Evolutionary conservation across 2,329 filamentous ascomycete genomes (phyloP), one percentile per base, ranked within the genome.

Genomic region (Elsinoe ampelina): DNA sequence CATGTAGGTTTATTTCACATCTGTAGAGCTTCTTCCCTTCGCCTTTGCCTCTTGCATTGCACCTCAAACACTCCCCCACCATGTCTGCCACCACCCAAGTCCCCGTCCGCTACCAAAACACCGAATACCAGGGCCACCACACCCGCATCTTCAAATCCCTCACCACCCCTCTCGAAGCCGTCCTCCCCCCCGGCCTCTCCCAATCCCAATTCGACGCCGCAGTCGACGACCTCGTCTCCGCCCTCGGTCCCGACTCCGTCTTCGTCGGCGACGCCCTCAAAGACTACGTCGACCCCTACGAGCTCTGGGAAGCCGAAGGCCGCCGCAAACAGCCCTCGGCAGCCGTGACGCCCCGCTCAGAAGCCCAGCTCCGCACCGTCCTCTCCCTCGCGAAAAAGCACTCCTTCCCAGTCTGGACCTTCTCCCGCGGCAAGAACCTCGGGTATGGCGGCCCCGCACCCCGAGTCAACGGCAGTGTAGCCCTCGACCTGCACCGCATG

Each of bases 391-490:
- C 68, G 5, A 70, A 70, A 52, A 62, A 66, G 52, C 63, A 69
- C 58, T 61, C 63, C 7, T 63, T 72, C 12, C 68, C 69, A 2
- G 41, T 72, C 2, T 71, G 65, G 58, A 67, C 63, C 36, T 68
- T 60, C 62, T 66, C 66, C 45, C 67, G 65, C 59, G 74, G 74
- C 5, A 68, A 75, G 17, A 79, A 79, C 60, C 62, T 76, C 2
- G 75, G 76, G 10, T 79, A 79, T 57, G 77, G 77, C 11, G 76
- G 77, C 3, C 72, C 77, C 1, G 75, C 75, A 0, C 76, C 75
- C 0, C 65, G 74, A 5, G 68, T 77, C 1, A 68, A 70, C 1
- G 76, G 75, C 0, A 73, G 70, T 20, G 67, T 78, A 5, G 74
- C 73, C 0, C 60, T 79, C 15, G 73, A 77, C 59, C 64, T 78